Conservation (phyloP, 2,329 filamentous ascomycete species). For the Fusarium coffeatum region DNA sequence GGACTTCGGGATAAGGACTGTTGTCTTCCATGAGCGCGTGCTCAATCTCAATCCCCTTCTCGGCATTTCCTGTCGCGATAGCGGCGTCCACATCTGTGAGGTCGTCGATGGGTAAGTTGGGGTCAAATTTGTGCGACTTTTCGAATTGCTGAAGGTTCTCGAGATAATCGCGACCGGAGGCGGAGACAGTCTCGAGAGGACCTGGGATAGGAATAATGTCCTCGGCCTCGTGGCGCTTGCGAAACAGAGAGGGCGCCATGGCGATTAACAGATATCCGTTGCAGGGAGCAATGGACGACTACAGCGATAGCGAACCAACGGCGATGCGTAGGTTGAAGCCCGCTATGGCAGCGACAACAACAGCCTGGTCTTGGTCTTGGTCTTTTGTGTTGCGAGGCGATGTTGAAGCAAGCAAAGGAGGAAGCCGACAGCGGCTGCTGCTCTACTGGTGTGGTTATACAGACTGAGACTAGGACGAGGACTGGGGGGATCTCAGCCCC, state of each 20-base stretch:
- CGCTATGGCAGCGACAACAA: conserved; percentile 35
- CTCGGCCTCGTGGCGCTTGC: conserved; percentile 60
- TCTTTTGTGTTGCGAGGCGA: conserved; percentile 28
- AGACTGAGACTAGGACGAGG: conserved; percentile 17
- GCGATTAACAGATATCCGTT: conserved; percentile 24
- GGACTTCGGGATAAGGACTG: conserved; percentile 75
- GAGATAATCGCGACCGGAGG: conserved; percentile 56
- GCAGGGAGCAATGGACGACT: conserved; percentile 18
- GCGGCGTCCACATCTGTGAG: conserved; percentile 70
- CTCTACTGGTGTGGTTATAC: conserved; percentile 40
- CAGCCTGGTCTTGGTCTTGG: conserved; percentile 17
- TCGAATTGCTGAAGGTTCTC: conserved; percentile 67
- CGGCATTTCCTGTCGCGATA: conserved; percentile 64
- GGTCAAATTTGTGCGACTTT: conserved; percentile 71
- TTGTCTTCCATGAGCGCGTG: conserved; percentile 71
- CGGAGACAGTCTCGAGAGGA: conserved; percentile 54
- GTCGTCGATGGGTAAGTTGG: conserved; percentile 72
- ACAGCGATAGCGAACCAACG: conserved; percentile 30
- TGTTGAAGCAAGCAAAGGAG: conserved; percentile 35
- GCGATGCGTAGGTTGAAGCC: conserved; percentile 38
- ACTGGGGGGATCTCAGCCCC: conserved; percentile 35
- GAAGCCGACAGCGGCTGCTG: conserved; percentile 37
- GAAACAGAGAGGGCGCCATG: conserved; percentile 56
- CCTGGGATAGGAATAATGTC: conserved; percentile 58
- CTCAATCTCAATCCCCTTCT: conserved; percentile 67